Base-by-base conservation (phyloP, 1,139 yeast species). In the Geotrichum cucujoidarum region DNA sequence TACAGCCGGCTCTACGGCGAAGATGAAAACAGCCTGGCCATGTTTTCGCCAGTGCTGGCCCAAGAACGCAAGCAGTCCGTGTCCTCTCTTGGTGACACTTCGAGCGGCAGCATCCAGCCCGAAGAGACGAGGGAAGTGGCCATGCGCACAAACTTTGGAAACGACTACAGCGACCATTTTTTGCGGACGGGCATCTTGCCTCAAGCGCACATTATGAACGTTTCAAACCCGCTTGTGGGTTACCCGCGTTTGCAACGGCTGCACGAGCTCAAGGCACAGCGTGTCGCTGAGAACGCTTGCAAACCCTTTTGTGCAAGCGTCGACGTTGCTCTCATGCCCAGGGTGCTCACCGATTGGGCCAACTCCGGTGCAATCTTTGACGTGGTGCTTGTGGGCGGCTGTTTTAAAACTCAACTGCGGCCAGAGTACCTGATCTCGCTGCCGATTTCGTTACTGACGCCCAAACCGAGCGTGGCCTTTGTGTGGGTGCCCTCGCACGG, bases 311-410 rank as follows among this genome's bases (percentile, higher is more conserved):
- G 95, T 1, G 74, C 76, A 7, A 69, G 83, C 41, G 74, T 78
- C 2, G 64, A 70, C 13, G 71, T 78, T 2, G 72, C 73, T 32
- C 67, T 75, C 47, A 80, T 88, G 64, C 71, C 78, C 1, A 73
- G 25, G 8, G 74, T 77, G 0, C 68, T 89, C 48, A 73, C 75
- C 52, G 60, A 64, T 7, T 85, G 95, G 95, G 77, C 78, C 33
- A 68, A 68, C 18, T 73, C 77, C 44, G 75, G 75, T 3, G 60
- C 85, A 36, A 78, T 77, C 51, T 90, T 90, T 65, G 97, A 90
- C 62, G 95, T 89, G 10, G 83, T 90, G 10, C 85, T 90, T 95
- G 78, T 90, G 45, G 95, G 95, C 0, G 94, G 95, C 1, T 70
- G 92, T 51, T 75, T 83, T 1, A 89, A 83, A 53, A 81, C 81